Evolutionary conservation across 768 basidiomycete species (phyloP), one percentile per base, ranked within the genome.

Genomic region (Psilocybe sp.): DNA sequence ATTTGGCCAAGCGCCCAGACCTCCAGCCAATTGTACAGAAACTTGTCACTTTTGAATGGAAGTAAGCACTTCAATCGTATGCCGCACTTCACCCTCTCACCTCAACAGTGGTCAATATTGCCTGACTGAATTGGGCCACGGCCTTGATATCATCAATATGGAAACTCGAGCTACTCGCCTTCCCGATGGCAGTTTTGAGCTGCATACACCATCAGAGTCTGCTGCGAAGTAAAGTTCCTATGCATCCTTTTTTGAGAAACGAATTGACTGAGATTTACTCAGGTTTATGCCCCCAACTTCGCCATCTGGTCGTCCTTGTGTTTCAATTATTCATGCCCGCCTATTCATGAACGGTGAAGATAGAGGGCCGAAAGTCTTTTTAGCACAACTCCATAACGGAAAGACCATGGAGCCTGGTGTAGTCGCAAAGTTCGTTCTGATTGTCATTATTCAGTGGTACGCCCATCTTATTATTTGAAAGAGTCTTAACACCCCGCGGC

Each of bases 81-180:
- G 23, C 23, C 23, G 3, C 23, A 28, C 7, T 7, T 28, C 23
- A 28, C 23, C 23, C 23, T 28, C 23, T 28, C 7, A 28, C 7
- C 3, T 28, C 23, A 7, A 4, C 23, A 28, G 23, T 7, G 23
- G 23, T 7, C 23, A 28, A 28, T 28, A 28, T 28, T 69, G 23
- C 23, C 23, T 79, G 36, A 77, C 76, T 1, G 77, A 78, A 55
- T 48, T 75, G 7, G 75, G 70, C 0, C 77, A 77, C 44, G 77
- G 77, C n/a, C 60, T 78, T 3, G 74, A 78, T 46, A 69, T 64
- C 14, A 44, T 63, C 14, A 67, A 75, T 55, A 43, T 77, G 12
- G 75, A 77, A 54, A 77, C 77, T 0, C 70, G 66, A 0, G 75
- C 74, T 4, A 74, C 70, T 0, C 59, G 67, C 20, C 61, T 72